Base-by-base conservation (phyloP, 495 filamentous ascomycete genomes). In the Aspergillus cavernicola region DNA sequence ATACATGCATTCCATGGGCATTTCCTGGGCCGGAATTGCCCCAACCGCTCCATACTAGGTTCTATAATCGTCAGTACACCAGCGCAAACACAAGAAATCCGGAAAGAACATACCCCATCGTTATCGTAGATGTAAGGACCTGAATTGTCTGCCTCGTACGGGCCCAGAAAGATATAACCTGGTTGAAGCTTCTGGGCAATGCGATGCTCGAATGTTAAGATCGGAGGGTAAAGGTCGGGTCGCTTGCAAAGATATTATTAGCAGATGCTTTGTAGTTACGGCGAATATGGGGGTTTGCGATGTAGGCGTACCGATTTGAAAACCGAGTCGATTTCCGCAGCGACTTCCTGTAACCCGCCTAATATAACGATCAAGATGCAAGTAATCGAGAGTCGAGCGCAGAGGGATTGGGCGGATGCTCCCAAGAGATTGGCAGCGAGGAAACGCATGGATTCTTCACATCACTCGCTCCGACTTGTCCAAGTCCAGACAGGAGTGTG, bases 31-130 rank as follows among this genome's bases (percentile, higher is more conserved):
- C 69, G 0, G 72, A 67, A 23, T 50, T 64, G 22, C 70, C 72
- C 68, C 68, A 75, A 6, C 74, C 74, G 36, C 67, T 75, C 72
- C 72, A 77, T 50, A 77, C 67, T 50, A 75, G 56, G 52, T 75
- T 65, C 74, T 77, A 56, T 13, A 50, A 55, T 50, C 13, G 54
- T 66, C 52, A 64, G 57, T 24, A 26, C 24, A 24, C 35, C 46
- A 41, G 26, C 11, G 18, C 22, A 15, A 36, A 36, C 12, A 44
- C 15, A 45, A n/a, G 22, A 50, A 4, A 12, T 12, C 2, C 3
- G 0, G 7, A 0, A 12, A 13, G 41, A 52, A 49, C 73, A 41
- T 69, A 77, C 74, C 58, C 74, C 74, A 38, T 61, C 53, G 49
- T 65, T 71, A 53, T 75, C 71, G 35, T 68, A 77, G 15, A 77